phyloP scores from a whole-genome alignment of 1,284 basidiomycete genomes.

The Vanrija sp. region DNA sequence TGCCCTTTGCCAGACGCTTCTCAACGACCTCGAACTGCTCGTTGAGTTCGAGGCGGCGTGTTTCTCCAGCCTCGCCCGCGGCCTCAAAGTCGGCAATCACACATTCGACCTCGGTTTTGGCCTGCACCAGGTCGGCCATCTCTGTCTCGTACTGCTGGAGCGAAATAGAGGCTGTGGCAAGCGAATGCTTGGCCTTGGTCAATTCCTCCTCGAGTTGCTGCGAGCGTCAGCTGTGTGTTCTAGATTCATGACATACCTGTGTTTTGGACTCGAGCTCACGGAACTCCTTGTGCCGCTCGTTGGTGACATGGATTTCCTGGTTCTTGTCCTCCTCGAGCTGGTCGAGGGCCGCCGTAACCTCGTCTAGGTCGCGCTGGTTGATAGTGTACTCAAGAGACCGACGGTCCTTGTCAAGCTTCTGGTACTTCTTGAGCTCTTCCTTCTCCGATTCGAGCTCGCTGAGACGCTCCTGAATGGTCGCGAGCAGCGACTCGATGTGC shows the following conservation, averaged over 20 bases:
- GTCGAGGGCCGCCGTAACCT: slow-evolving; percentile 79
- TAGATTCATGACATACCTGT: slow-evolving; percentile 54
- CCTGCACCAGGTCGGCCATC: slow-evolving; percentile 63
- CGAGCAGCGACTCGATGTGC: slow-evolving; percentile 86
- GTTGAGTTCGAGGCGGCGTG: slow-evolving; percentile 54
- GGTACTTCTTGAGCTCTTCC: slow-evolving; percentile 93
- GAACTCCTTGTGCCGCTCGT: slow-evolving; percentile 73
- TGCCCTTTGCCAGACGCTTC: slow-evolving; percentile 61
- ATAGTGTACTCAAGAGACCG: slow-evolving; percentile 93
- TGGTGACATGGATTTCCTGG: slow-evolving; percentile 77
- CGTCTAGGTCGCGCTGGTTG: slow-evolving; percentile 84
- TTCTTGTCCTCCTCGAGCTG: slow-evolving; percentile 68
- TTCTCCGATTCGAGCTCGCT: slow-evolving; percentile 94
- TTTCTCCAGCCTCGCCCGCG: slow-evolving; percentile 63
- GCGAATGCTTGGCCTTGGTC: slow-evolving; percentile 63
- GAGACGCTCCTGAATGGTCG: slow-evolving; percentile 85
- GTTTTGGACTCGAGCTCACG: slow-evolving; percentile 78
- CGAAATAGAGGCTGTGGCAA: slow-evolving; percentile 60
- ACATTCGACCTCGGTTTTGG: slow-evolving; percentile 76
- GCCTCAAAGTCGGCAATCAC: slow-evolving; percentile 73
- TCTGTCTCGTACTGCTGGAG: slow-evolving; percentile 43
- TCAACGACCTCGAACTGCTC: slow-evolving; percentile 64
- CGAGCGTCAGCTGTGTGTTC: background rate
- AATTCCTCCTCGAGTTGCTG: slow-evolving; percentile 72
- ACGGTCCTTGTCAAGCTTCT: slow-evolving; percentile 90